Base-by-base conservation (phyloP, 129 eudicot species). In the Calendula officinalis region DNA sequence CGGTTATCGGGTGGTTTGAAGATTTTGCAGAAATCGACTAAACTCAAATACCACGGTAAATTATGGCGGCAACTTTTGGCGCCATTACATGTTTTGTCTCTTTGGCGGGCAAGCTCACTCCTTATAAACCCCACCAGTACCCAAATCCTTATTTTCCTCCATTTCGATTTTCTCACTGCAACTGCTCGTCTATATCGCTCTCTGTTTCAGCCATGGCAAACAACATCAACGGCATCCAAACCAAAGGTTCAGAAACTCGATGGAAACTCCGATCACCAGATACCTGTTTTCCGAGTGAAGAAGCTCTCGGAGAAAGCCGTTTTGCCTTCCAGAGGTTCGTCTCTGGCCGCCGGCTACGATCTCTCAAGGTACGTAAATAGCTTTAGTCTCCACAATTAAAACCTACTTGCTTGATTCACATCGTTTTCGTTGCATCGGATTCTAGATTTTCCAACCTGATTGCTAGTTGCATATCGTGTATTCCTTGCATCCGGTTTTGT, bases 291-390 rank as follows among this genome's bases (percentile, higher is more conserved):
- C 45, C 64, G 68, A 30, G 96, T 91, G 7, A 84, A 83, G 42
- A 91, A 81, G 72, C 78, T 91, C 1, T 91, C 98, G 0, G 94
- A 87, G 7, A 87, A 73, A 43, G 96, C 94, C 3, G 72, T 81
- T 37, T 35, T 87, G 56, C 98, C 98, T 49, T 61, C 88, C 8
- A 64, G 96, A 55, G 91, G 77, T 0, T 84, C 94, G 8, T 73
- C 84, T 50, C 83, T 82, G 33, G 77, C 96, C 9, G 98, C 94
- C 1, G 98, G 94, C 65, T 91, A 87, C 65, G 96, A 91, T 83
- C 84, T 91, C 14, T 91, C 90, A 6, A 86, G 97, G 90, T 86
- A 64, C n/a, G 42, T 4, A 0, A 16, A 0, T 0, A 22, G 30
- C 30, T 22, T 22, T 22, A 22, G 2, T 22, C 1, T 22, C 1